phyloP scores from a whole-genome alignment of 2,329 filamentous ascomycete genomes.

The Claviceps spartinae region DNA sequence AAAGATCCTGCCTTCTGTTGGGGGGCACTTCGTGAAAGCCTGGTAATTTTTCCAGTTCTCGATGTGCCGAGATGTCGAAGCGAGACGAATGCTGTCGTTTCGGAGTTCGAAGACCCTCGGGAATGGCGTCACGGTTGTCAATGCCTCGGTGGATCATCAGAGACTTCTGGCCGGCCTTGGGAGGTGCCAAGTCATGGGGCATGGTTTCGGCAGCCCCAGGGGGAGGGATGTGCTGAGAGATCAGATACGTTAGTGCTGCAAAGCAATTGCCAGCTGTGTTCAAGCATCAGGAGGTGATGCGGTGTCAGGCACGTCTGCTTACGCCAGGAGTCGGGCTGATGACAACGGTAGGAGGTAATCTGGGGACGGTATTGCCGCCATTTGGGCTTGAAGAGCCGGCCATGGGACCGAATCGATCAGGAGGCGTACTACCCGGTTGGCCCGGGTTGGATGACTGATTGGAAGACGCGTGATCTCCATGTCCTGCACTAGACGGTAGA shows the following conservation, averaged over 20 bases:
- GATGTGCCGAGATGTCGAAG: constrained; percentile 93
- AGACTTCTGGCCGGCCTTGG: constrained; percentile 82
- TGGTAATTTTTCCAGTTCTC: constrained; percentile 91
- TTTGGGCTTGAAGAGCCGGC: constrained; percentile 23
- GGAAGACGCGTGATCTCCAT: constrained; percentile 26
- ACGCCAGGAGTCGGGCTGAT: constrained; percentile 91
- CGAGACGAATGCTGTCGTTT: constrained; percentile 95
- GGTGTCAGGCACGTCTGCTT: constrained; percentile 23
- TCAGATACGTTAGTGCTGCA: background rate
- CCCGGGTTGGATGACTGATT: constrained; percentile 28
- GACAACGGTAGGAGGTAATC: constrained; percentile 71
- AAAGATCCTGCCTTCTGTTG: constrained; percentile 86
- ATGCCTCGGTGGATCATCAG: constrained; percentile 70
- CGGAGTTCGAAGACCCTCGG: constrained; percentile 86
- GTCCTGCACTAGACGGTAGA: constrained; percentile 41
- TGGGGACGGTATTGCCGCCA: constrained; percentile 19
- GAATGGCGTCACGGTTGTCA: constrained; percentile 81
- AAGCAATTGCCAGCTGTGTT: background rate
- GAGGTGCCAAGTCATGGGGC: constrained; percentile 91
- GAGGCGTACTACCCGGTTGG: constrained; percentile 19
- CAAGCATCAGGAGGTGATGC: background rate
- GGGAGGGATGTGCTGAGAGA: constrained; percentile 61
- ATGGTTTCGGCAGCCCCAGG: constrained; percentile 93
- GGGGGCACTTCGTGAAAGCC: constrained; percentile 97
- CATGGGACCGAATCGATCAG: constrained; percentile 29